Evolutionary conservation across 306 rosid genomes (phyloP), one percentile per base, ranked within the genome.

Genomic region (Rosa chinensis): DNA sequence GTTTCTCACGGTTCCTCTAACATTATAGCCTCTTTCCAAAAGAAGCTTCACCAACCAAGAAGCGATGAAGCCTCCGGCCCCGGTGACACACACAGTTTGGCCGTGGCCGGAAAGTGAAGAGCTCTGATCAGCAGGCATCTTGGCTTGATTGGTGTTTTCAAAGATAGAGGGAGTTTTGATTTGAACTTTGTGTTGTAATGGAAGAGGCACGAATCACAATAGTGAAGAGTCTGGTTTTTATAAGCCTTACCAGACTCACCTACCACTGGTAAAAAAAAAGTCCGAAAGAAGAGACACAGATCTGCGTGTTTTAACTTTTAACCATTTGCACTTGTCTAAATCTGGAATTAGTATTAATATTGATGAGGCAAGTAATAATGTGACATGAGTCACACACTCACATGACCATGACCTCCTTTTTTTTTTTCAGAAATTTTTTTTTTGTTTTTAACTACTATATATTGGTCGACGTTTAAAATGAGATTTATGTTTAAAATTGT

Each of bases 41-140:
- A 95, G 90, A 50, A 90, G 89, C 39, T 90, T 91, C 2, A 93
- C 98, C 0, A 91, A 86, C 98, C 99, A 95, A 8, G 99, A 93
- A 17, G 98, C 99, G 66, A 95, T 93, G 86, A 91, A 95, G 20
- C 99, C 99, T 1, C 94, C 98, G 14, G 99, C 99, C 4, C 99
- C 99, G 55, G 99, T 93, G 78, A 95, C 97, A 61, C 98, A 93
- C 11, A 95, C 86, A 10, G 87, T 95, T 81, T 89, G 85, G 20
- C 86, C 88, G 12, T 20, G 14, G 70, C 84, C 82, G 37, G 86
- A 66, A 82, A 43, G 63, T 13, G 79, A 49, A 8, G 87, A 23
- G 5, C 67, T 70, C 6, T 66, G 72, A 52, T 80, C 81, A 35
- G 68, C 56, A 17, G 88, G 89, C 98, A 92, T 94, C 48, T 25